phyloP scores from a whole-genome alignment of 2,329 filamentous ascomycete species.

The Calonectria naviculata region DNA sequence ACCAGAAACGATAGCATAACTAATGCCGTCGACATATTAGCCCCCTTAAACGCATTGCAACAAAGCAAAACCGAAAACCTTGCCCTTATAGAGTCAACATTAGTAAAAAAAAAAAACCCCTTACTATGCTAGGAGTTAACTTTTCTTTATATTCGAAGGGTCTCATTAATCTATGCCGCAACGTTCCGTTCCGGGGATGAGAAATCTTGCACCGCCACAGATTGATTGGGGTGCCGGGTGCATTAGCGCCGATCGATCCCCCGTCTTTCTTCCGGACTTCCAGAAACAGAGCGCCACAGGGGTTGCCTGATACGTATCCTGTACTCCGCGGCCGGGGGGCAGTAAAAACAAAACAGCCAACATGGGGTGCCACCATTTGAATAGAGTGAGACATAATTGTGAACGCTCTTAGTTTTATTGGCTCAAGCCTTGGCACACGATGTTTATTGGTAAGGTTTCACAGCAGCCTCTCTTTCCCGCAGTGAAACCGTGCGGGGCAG shows the following conservation, averaged over 20 bases:
- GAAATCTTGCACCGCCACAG: conserved; percentile 48
- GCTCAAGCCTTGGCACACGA: neutral
- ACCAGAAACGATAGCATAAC: neutral
- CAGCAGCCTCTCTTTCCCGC: neutral
- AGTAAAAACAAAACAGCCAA: conserved; percentile 16
- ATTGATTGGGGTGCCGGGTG: conserved; percentile 38
- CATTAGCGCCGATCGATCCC: conserved; percentile 50
- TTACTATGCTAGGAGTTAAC: neutral
- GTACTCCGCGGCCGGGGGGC: conserved; percentile 21
- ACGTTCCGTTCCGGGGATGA: conserved; percentile 21
- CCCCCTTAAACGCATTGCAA: neutral
- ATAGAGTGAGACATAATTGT: conserved; percentile 7
- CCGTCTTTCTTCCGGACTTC: conserved; percentile 32
- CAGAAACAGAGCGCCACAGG: conserved; percentile 37
- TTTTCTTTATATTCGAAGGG: neutral
- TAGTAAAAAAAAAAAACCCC: neutral
- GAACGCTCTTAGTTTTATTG: conserved; percentile 1
- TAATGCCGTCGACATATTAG: neutral
- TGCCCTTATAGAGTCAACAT: neutral
- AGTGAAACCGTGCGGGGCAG: conserved; percentile 12
- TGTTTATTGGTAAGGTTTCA: conserved; percentile 6
- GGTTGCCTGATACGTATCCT: conserved; percentile 20
- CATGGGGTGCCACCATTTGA: neutral
- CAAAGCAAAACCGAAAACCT: neutral
- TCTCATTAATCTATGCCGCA: conserved; percentile 18